Base-by-base conservation (phyloP, 2,329 filamentous ascomycete genomes). In the Botryotinia globosa region DNA sequence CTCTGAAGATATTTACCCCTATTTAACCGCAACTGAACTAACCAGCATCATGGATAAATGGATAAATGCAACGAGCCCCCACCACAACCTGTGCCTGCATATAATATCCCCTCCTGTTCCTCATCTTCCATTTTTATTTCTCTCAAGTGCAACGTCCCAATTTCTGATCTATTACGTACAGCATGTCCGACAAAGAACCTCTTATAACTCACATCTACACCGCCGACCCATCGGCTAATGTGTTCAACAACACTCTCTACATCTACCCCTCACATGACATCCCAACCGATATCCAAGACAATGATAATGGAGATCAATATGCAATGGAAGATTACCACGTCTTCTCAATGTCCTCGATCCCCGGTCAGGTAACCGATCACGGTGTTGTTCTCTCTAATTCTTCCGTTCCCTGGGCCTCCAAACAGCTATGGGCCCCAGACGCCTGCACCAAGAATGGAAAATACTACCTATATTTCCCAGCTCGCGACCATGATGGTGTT, bases 291-390 rank as follows among this genome's bases (percentile, higher is more conserved):
- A 92, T 93, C 81, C 73, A 87, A 73, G 90, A 91, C 85, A 94
- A 94, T 83, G 92, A 94, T 85, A 93, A 94, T 85, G 92, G 92
- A 80, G 92, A 94, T 83, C 92, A 94, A 81, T 94, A 94, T 81
- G 92, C 93, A 83, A 94, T 94, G 92, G 86, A 84, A 72, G 92
- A 94, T 84, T 94, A 94, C 85, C 92, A 94, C 82, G 92, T 94
- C 80, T 90, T 94, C 82, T 84, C 83, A 42, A 82, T 88, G 73
- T 86, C 88, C 72, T 83, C 85, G 1, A 83, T 88, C 37, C 0
- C 83, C 85, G 66, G 66, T 20, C 12, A 48, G 12, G 90, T 94
- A 3, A 90, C 86, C 32, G 92, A 94, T 83, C 92, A 94, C 82
- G 92, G 92, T 78, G 85, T 92, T 66, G 91, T 87, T 22, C 87